Evolutionary conservation across 169 alveolate genomes (phyloP), one percentile per base, ranked within the genome.

Genomic region (Amoebophrya sp.): DNA sequence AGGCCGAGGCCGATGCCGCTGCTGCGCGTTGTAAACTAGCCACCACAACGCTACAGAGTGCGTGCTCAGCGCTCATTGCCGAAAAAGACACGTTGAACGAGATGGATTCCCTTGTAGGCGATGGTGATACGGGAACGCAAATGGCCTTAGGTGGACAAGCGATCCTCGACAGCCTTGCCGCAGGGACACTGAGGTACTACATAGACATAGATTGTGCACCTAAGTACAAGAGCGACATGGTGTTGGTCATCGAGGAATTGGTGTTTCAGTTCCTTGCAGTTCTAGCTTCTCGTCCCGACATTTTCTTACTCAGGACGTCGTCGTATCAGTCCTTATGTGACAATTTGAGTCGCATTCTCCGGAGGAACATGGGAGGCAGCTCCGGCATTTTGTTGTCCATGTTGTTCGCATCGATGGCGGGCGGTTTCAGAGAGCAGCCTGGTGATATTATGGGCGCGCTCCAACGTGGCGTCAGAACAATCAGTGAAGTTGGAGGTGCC

Each of bases 71-170:
- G 33, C 83, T 65, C 33, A 26, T 65, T 18, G 83, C 18, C 36
- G n/a, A 65, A 29, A 65, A 65, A 65, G 83, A 65, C 36, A 12
- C 83, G 36, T 36, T 65, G 83, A 65, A 65, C 83, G 83, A 65
- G 26, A 65, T 65, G 83, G 83, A 65, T 18, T 6, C 2, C 0
- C 2, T 1, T 29, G 83, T 65, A 0, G 83, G 83, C 36, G 83
- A 65, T 18, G 83, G 83, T 36, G 83, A 65, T 18, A 65, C 83
- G 83, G 83, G 83, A 29, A 65, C 83, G 83, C 83, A 65, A 18
- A 65, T 65, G 83, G 83, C 2, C 33, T 18, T 65, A 6, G 83
- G 83, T 36, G 83, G 39, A 36, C 18, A 65, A 6, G 83, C 83
- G 83, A 36, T 65, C 3, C 83, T 65, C 33, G 83, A 47, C 18